Conservation (phyloP, 2,329 filamentous ascomycete species). For the Thyridium curvatum region DNA sequence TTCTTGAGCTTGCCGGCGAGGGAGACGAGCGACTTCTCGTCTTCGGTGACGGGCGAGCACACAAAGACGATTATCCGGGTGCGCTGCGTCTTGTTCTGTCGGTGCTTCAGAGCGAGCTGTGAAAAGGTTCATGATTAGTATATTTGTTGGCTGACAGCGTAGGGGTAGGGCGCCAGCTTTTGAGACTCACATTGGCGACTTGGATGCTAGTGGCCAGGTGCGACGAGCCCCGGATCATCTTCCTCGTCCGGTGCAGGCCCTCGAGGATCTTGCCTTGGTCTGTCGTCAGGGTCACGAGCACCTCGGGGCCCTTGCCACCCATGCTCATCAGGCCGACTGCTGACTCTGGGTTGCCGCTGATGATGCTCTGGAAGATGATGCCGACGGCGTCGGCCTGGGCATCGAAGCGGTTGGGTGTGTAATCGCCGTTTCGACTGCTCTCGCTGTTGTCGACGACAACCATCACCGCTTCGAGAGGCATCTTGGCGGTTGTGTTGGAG, state of each 20-base stretch:
- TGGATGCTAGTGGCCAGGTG: constrained; percentile 93
- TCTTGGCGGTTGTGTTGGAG: constrained; percentile 48
- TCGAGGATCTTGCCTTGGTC: constrained; percentile 95
- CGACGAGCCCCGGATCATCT: constrained; percentile 83
- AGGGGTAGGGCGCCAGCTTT: constrained; percentile 10
- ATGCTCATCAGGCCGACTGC: constrained; percentile 98
- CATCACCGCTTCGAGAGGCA: constrained; percentile 99
- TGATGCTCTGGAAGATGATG: constrained; percentile 93
- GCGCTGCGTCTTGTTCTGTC: constrained; percentile 94
- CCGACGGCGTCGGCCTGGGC: constrained; percentile 93
- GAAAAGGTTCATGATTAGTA: constrained; percentile 13
- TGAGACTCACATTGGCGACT: constrained; percentile 77
- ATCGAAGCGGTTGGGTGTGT: constrained; percentile 87
- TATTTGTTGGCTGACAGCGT: neutral
- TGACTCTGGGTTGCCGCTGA: constrained; percentile 90
- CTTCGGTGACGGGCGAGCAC: constrained; percentile 86
- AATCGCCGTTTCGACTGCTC: constrained; percentile 93
- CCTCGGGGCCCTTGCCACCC: constrained; percentile 95
- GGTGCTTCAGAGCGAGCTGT: constrained; percentile 92
- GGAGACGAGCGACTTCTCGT: constrained; percentile 80
- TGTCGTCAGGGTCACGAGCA: constrained; percentile 90
- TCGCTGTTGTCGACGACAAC: constrained; percentile 99
- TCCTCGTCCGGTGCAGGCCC: constrained; percentile 79
- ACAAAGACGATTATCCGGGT: constrained; percentile 97
- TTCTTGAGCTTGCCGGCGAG: constrained; percentile 99